Base-by-base conservation (phyloP, 768 basidiomycete species). In the Omphalotus guepiniiformis region DNA sequence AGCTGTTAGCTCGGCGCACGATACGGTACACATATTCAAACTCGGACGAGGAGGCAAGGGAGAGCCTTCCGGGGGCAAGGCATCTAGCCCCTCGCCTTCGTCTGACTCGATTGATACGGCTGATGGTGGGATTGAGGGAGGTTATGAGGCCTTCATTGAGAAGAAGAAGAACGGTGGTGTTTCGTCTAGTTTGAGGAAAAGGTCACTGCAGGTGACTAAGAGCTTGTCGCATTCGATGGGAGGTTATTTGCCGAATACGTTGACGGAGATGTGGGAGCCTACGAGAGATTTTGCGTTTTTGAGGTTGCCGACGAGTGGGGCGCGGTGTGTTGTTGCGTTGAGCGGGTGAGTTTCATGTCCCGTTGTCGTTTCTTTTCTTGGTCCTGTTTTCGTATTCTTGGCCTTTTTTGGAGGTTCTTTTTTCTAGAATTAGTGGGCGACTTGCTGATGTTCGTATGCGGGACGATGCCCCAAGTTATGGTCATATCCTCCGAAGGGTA, bases 201-300 rank as follows among this genome's bases (percentile, higher is more conserved):
- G 80, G 48, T 91, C 88, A 3, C 52, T 90, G 58, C 83, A 88
- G 44, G 61, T 93, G 57, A 85, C 88, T 3, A 85, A 87, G 58
- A 78, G 74, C 38, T 62, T 93, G 35, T 84, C 88, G 1, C 74
- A 83, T n/a, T 84, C 86, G 3, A 73, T 92, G 15, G 89, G 92
- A 13, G 85, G 85, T 0, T 92, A 92, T 58, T 74, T 93, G 1
- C 95, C 95, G 0, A 88, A 85, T 54, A 85, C 90, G 1, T 65
- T 98, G 38, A 90, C 93, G 16, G 95, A 96, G 62, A 82, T 98
- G 69, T 99, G 94, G 93, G 96, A 98, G 57, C 96, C 96, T 0
- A 77, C 90, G 28, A 74, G 95, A 6, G 95, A 96, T 60, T 98
- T 98, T 61, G 96, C 95, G 1, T 94, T 79, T 62, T 68, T 95